Conservation (phyloP, 129 eudicot species). For the Flaveria robusta region DNA sequence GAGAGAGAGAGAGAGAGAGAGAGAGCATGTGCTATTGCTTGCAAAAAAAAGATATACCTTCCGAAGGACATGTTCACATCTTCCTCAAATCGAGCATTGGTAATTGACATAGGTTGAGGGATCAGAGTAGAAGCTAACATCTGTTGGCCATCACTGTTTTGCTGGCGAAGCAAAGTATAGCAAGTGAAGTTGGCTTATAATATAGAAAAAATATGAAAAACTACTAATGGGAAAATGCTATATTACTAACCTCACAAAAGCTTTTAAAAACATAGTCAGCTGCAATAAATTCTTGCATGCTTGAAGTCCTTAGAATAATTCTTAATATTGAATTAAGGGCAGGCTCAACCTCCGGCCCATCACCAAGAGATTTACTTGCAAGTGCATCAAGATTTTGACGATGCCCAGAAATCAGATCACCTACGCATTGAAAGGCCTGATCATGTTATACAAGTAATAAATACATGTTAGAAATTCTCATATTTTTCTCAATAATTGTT, state of each 20-base stretch:
- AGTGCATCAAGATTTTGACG: slow-evolving; percentile 70
- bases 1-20: neutral
- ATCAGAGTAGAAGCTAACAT: slow-evolving; percentile 86
- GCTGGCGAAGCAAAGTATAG: slow-evolving; percentile 41
- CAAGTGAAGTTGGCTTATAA: neutral
- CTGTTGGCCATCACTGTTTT: slow-evolving; percentile 76
- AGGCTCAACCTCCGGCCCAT: slow-evolving; percentile 70
- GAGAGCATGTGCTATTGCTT: neutral
- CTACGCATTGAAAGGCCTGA: slow-evolving; percentile 89
- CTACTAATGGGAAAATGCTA: neutral
- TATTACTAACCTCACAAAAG: slow-evolving; percentile 75
- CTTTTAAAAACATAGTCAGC: slow-evolving; percentile 83
- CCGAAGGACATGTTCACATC: slow-evolving; percentile 95
- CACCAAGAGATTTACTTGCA: slow-evolving; percentile 89
- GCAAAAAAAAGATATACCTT: slow-evolving; percentile 50
- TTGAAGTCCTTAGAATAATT: slow-evolving; percentile 79
- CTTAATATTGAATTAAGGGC: slow-evolving; percentile 82
- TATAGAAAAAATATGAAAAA: neutral
- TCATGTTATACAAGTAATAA: slow-evolving; percentile 14
- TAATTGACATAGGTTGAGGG: slow-evolving; percentile 73
- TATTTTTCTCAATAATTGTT: slow-evolving; percentile 10
- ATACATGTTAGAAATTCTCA: slow-evolving; percentile 20
- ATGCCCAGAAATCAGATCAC: slow-evolving; percentile 72
- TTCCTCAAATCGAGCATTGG: slow-evolving; percentile 69
- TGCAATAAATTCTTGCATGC: slow-evolving; percentile 82